Conservation (phyloP, 768 basidiomycete species). For the Melanogaster broomeanus region DNA sequence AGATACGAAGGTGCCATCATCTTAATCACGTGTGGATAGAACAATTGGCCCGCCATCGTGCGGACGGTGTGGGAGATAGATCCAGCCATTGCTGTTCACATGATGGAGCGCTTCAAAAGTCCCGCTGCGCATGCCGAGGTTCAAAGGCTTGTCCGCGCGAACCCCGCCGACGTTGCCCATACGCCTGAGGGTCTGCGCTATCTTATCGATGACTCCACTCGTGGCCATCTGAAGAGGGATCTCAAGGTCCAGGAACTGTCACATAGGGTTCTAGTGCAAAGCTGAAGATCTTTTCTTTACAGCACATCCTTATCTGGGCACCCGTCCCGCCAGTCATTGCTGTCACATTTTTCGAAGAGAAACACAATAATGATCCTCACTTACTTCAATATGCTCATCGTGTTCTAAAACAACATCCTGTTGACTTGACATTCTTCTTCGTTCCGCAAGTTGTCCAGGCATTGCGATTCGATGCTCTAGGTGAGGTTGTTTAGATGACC, state of each 20-base stretch:
- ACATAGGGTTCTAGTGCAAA: neutral
- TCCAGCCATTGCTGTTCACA: constrained; percentile 79
- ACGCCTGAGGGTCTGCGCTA: constrained; percentile 80
- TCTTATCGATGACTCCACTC: constrained; percentile 74
- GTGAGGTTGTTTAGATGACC: constrained; percentile 41
- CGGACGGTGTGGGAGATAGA: constrained; percentile 80
- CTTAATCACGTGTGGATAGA: constrained; percentile 35
- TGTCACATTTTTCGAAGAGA: constrained; percentile 81
- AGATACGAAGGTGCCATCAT: neutral
- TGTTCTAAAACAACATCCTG: constrained; percentile 91
- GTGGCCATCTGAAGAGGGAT: constrained; percentile 58
- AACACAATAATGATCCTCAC: constrained; percentile 80
- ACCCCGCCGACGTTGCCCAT: constrained; percentile 67
- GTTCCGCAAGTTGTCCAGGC: constrained; percentile 99
- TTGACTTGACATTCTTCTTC: constrained; percentile 96
- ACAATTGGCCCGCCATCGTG: constrained; percentile 65
- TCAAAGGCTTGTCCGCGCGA: constrained; percentile 68
- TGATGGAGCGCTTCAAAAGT: constrained; percentile 88
- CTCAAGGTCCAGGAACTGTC: constrained; percentile 58
- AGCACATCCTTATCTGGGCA: constrained; percentile 90
- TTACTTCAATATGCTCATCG: constrained; percentile 96
- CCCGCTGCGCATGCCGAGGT: constrained; percentile 70
- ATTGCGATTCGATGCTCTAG: constrained; percentile 84
- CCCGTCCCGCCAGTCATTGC: constrained; percentile 85
- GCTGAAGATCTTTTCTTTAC: constrained; percentile 9